A percentile compares a stretch with the other conserved stretches of the same genome.
Conservation (phyloP, 352 stramenopile genomes). For the Elongisporangium prolatum region DNA sequence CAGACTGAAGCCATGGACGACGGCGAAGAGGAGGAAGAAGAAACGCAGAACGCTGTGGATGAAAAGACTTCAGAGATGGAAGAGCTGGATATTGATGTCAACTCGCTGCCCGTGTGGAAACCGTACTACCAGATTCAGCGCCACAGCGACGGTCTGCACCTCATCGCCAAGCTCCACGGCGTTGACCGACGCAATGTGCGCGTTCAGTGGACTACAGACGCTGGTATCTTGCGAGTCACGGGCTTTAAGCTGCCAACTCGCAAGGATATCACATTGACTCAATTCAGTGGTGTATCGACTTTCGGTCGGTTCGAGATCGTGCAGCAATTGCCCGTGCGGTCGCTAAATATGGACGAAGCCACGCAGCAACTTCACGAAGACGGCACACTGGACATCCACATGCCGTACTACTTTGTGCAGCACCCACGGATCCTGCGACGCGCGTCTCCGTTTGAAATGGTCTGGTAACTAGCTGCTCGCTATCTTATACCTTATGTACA, state of each 20-base stretch:
- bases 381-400: conserved; percentile 48
- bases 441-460: conserved; percentile 23
- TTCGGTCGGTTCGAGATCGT: conserved; percentile 67
- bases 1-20: conserved; percentile 2
- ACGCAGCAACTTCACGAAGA: conserved; percentile 41
- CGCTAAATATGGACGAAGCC: conserved; percentile 46
- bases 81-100: conserved; percentile 14
- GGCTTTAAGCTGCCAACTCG: conserved; percentile 49
- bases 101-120: conserved; percentile 40
- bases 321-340: conserved; percentile 39
- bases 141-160: conserved; percentile 34
- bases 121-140: conserved; percentile 63
- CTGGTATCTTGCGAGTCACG: conserved; percentile 33
- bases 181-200: conserved; percentile 27
- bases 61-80: conserved; percentile 9
- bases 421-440: conserved; percentile 22
- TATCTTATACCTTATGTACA: background rate
- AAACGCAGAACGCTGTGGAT: conserved; percentile 1
- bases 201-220: conserved; percentile 36
- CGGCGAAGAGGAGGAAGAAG: background rate
- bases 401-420: conserved; percentile 42
- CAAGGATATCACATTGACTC: conserved; percentile 51
- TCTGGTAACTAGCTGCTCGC: background rate
- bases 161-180: conserved; percentile 25
- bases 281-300: conserved; percentile 43